Percentiles rank a stretch among this genome's conserved stretches.
These are phyloP conservation scores for Nicotiana tomentosiformis DNA, from an alignment of 257 asterid species.

Conservation along the genomic window DNA sequence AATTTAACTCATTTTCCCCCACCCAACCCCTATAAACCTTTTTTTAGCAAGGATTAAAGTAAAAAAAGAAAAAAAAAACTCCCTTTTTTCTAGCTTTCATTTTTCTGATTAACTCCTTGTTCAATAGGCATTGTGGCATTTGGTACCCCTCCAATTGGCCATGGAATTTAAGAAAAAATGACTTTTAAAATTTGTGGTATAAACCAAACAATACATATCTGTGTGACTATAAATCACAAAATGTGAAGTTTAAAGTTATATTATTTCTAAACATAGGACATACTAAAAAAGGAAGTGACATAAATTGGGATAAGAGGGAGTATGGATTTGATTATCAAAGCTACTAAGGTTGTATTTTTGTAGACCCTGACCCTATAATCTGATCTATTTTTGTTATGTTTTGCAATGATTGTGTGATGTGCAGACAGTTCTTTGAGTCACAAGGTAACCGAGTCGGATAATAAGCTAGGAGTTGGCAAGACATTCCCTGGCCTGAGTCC, in stretches of 20 bases:
- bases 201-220: too few species aligned
- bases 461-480: slow-evolving; percentile 49
- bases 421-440: slow-evolving; percentile 27
- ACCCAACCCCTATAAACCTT: too few species aligned
- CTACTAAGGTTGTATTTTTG: not conserved
- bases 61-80: not conserved
- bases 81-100: not conserved
- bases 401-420: not conserved
- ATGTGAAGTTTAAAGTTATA: too few species aligned
- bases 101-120: not conserved
- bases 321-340: not conserved
- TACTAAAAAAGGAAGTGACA: too few species aligned
- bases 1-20: not conserved
- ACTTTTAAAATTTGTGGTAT: too few species aligned
- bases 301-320: too few species aligned
- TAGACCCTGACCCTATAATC: not conserved
- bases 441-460: slow-evolving; percentile 45
- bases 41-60: not conserved
- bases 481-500: slow-evolving; percentile 41
- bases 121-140: not conserved
- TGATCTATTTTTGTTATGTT: not conserved
- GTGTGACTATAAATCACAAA: too few species aligned
- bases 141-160: not conserved
- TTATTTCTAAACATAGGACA: too few species aligned
- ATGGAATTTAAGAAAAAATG: too few species aligned